These are phyloP conservation scores for Spatholobus suberectus DNA, from an alignment of 306 rosid genomes.

Conservation along the genomic window DNA sequence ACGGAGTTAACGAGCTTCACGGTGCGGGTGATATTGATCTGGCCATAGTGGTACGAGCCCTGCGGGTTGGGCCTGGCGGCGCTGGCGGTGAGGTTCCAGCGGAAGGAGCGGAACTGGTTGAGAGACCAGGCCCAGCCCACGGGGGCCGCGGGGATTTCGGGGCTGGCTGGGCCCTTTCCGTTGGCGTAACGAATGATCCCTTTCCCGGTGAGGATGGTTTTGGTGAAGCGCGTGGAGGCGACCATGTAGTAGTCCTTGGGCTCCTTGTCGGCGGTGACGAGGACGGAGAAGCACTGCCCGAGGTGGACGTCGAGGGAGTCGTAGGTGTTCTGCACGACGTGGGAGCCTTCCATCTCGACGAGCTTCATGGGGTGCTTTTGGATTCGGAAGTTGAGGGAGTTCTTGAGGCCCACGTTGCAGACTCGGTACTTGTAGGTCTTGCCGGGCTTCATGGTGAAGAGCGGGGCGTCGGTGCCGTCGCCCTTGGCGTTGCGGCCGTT, in stretches of 20 bases:
- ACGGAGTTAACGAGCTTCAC: slow-evolving; percentile 62
- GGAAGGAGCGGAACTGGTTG: slow-evolving; percentile 79
- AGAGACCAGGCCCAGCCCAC: slow-evolving; percentile 95
- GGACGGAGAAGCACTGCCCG: slow-evolving; percentile 69
- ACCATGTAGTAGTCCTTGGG: slow-evolving; percentile 79
- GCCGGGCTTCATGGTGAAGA: slow-evolving; percentile 75
- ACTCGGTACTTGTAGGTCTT: slow-evolving; percentile 79
- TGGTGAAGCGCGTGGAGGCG: slow-evolving; percentile 77
- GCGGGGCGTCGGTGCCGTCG: slow-evolving; percentile 65
- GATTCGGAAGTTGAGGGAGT: slow-evolving; percentile 73
- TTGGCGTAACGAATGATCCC: slow-evolving; percentile 59
- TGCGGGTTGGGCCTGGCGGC: slow-evolving; percentile 99
- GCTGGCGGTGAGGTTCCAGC: slow-evolving; percentile 87
- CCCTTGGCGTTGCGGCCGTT: slow-evolving; percentile 73
- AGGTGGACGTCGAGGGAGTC: slow-evolving; percentile 80
- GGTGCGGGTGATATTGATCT: slow-evolving; percentile 75
- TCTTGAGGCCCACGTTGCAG: slow-evolving; percentile 80
- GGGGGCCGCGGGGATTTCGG: slow-evolving; percentile 62
- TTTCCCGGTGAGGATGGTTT: slow-evolving; percentile 47
- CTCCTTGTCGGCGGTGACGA: slow-evolving; percentile 69
- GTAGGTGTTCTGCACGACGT: slow-evolving; percentile 69
- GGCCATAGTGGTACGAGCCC: slow-evolving; percentile 84
- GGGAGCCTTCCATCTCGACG: slow-evolving; percentile 92
- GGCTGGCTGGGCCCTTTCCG: slow-evolving; percentile 64
- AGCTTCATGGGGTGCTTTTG: slow-evolving; percentile 73